These are phyloP conservation scores for Auriscalpium microsporum DNA, from an alignment of 768 basidiomycete species.

Conservation along the genomic window DNA sequence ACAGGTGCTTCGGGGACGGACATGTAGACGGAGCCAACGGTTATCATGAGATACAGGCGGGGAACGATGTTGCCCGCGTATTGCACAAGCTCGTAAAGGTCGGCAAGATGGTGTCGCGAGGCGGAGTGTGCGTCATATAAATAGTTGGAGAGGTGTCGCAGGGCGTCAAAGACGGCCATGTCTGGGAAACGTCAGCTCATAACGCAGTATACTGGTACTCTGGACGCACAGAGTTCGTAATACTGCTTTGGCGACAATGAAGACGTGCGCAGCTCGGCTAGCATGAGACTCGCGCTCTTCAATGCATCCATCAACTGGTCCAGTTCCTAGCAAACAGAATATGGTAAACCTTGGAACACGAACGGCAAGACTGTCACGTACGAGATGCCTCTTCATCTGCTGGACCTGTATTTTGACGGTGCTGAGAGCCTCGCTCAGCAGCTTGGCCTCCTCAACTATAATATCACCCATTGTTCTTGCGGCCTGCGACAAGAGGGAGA, in stretches of 20 bases:
- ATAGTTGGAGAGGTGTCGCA: slow-evolving; percentile 92
- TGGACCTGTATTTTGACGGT: slow-evolving; percentile 88
- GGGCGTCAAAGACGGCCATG: slow-evolving; percentile 97
- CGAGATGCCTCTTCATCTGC: slow-evolving; percentile 92
- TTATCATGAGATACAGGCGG: slow-evolving; percentile 96
- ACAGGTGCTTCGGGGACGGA: slow-evolving; percentile 93
- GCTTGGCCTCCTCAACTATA: slow-evolving; percentile 68
- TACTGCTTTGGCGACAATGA: slow-evolving; percentile 95
- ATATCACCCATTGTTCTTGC: slow-evolving; percentile 8
- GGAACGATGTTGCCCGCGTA: slow-evolving; percentile 96
- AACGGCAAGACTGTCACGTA: slow-evolving; percentile 24
- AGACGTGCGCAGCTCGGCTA: slow-evolving; percentile 90
- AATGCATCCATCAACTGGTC: slow-evolving; percentile 99
- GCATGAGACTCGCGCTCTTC: slow-evolving; percentile 95
- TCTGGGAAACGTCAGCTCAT: slow-evolving; percentile 37
- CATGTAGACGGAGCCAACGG: slow-evolving; percentile 99
- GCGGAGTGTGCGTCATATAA: slow-evolving; percentile 92
- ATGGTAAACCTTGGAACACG: neutral
- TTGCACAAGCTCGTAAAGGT: slow-evolving; percentile 99
- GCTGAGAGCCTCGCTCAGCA: slow-evolving; percentile 75
- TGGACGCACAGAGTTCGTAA: slow-evolving; percentile 81
- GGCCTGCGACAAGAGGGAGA: neutral
- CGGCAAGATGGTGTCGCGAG: slow-evolving; percentile 90
- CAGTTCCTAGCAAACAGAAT: slow-evolving; percentile 51
- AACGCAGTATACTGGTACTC: neutral